These are phyloP conservation scores for Apiospora rasikravindrae DNA, from an alignment of 2,329 filamentous ascomycete genomes.

Conservation along the genomic window DNA sequence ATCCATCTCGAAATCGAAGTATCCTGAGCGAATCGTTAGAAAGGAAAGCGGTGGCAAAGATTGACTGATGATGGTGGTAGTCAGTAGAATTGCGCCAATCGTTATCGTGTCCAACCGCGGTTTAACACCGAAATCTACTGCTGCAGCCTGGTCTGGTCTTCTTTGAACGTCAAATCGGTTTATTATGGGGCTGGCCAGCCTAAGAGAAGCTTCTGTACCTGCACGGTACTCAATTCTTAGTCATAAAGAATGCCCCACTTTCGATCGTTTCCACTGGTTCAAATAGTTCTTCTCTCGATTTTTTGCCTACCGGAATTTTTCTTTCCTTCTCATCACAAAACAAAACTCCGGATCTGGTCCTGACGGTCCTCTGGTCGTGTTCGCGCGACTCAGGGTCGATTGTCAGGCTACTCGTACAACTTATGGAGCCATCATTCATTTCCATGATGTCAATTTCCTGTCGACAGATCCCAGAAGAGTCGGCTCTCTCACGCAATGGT, in stretches of 20 bases:
- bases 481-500: conserved; percentile 64
- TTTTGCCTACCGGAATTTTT: conserved; percentile 38
- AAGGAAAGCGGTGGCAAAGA: background rate
- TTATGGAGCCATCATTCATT: conserved; percentile 73
- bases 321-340: conserved; percentile 40
- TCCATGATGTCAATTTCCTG: conserved; percentile 85
- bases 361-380: conserved; percentile 50
- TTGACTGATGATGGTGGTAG: background rate
- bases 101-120: background rate
- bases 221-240: background rate
- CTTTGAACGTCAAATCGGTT: background rate
- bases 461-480: conserved; percentile 94
- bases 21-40: conserved; percentile 18
- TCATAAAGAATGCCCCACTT: background rate
- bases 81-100: background rate
- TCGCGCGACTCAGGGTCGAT: conserved; percentile 64
- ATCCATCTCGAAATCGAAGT: conserved; percentile 53
- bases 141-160: background rate
- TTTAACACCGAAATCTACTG: background rate
- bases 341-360: conserved; percentile 79
- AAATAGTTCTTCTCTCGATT: conserved; percentile 1
- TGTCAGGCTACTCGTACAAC: conserved; percentile 81
- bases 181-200: background rate
- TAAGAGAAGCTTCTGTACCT: background rate
- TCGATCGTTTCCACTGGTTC: background rate